Base-by-base conservation (phyloP, 306 rosid genomes). In the Delonix regia region DNA sequence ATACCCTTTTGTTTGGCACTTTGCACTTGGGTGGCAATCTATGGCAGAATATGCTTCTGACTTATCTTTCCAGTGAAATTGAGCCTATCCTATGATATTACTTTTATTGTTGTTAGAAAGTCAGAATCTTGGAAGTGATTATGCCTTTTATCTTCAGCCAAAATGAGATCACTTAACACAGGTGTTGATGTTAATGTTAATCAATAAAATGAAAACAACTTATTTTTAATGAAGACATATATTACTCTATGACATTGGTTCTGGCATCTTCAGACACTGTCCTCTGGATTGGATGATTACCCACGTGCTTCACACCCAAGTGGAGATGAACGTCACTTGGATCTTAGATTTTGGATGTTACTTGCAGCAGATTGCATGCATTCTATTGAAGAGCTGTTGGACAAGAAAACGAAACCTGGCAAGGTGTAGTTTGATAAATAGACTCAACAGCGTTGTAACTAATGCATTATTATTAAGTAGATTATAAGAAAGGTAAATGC, bases 241-340 rank as follows among this genome's bases (percentile, higher is more conserved):
- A 69, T 80, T 74, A 64, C 78, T 28, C 51, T 57, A 77, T 62
- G 76, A 75, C 80, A 72, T 67, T 59, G 24, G 70, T 62, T 75
- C 61, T 84, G 79, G 33, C 73, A 75, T 86, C 63, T 80, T 76
- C 87, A 95, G 98, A 83, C 99, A 22, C 90, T 95, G 75, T 61
- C 95, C 80, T 95, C 98, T 75, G 98, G 99, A 55, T 84, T 95
- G 82, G 99, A 95, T 86, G 99, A 95, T 86, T 95, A 93, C 87
- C 99, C 99, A 21, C 97, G 98, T 62, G 89, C 98, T 80, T 93
- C 99, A 47, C 99, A 95, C 81, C 99, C 99, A 62, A 87, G 85
- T 78, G 78, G 70, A 56, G 99, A 95, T 82, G 99, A 95, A 62
- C 94, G 88, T 66, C 99, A 95, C 61, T 18, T 95, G 80, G 99